phyloP scores from a whole-genome alignment of 108 stramenopile genomes.

The Heterococcus sp. region DNA sequence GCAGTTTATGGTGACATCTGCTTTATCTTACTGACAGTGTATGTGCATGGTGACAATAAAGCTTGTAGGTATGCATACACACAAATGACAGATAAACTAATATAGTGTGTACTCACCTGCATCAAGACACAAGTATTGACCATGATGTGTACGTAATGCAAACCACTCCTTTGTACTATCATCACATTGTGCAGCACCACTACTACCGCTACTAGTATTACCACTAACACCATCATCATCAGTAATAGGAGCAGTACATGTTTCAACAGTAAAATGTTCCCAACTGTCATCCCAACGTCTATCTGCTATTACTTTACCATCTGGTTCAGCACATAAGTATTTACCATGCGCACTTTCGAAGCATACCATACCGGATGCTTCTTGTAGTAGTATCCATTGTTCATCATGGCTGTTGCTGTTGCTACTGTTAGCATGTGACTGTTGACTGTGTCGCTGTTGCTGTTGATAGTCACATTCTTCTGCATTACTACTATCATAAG shows the following conservation, averaged over 20 bases:
- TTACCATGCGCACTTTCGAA: slow-evolving; percentile 33
- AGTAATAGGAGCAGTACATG: slow-evolving; percentile 4
- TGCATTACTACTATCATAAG: too few species aligned
- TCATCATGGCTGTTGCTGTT: background rate
- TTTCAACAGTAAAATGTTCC: slow-evolving; percentile 35
- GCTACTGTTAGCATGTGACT: too few species aligned
- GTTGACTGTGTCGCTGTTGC: too few species aligned
- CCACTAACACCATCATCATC: background rate
- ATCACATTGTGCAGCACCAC: background rate
- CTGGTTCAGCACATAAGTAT: slow-evolving; percentile 31
- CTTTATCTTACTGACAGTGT: background rate
- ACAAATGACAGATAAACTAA: background rate
- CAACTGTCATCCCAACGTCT: slow-evolving; percentile 29
- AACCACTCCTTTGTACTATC: slow-evolving; percentile 7
- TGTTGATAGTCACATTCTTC: too few species aligned
- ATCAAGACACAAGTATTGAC: slow-evolving; percentile 17
- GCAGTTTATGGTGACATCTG: too few species aligned
- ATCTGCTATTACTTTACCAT: slow-evolving; percentile 32
- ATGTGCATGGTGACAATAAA: too few species aligned
- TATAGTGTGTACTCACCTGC: background rate
- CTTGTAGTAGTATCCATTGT: slow-evolving; percentile 13
- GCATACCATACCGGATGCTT: slow-evolving; percentile 13
- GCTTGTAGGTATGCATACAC: too few species aligned
- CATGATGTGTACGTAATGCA: slow-evolving; percentile 27
- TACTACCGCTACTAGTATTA: background rate